These are phyloP conservation scores for Aspergillus taichungensis DNA, from an alignment of 495 filamentous ascomycete species.

Conservation along the genomic window DNA sequence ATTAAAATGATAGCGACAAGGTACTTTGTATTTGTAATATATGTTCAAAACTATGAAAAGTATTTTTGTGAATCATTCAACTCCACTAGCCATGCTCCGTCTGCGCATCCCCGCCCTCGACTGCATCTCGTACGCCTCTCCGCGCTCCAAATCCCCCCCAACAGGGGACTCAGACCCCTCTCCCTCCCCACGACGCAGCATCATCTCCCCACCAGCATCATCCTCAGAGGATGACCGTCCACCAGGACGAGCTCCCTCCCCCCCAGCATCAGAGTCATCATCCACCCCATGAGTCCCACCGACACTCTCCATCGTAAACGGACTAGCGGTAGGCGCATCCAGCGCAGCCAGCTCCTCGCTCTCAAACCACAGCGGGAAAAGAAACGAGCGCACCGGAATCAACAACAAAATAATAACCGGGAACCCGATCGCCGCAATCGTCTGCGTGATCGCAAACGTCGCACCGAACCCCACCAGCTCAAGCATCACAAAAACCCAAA, in stretches of 20 bases:
- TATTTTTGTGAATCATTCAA: slow-evolving; percentile 11
- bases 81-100: slow-evolving; percentile 21
- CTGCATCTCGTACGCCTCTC: slow-evolving; percentile 28
- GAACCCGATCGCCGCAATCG: slow-evolving; percentile 89
- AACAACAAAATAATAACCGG: slow-evolving; percentile 76
- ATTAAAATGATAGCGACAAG: too few relatives aligned
- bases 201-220: slow-evolving; percentile 8
- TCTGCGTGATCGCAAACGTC: slow-evolving; percentile 93
- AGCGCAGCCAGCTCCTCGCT: slow-evolving; percentile 59
- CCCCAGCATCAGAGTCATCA: slow-evolving; percentile 14
- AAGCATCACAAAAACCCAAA: slow-evolving; percentile 71
- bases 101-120: slow-evolving; percentile 17
- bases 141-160: slow-evolving; percentile 35
- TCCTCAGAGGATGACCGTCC: neutral
- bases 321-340: slow-evolving; percentile 74
- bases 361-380: slow-evolving; percentile 65
- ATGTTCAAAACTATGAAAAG: too few relatives aligned
- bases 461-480: slow-evolving; percentile 74
- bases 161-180: slow-evolving; percentile 17
- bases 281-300: slow-evolving; percentile 57
- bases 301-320: slow-evolving; percentile 78
- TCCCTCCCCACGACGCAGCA: slow-evolving; percentile 9
- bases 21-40: too few relatives aligned
- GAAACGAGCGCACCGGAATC: slow-evolving; percentile 64
- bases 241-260: neutral